Evolutionary conservation across 495 filamentous ascomycete species (phyloP).

Genomic region (Podospora didyma): DNA sequence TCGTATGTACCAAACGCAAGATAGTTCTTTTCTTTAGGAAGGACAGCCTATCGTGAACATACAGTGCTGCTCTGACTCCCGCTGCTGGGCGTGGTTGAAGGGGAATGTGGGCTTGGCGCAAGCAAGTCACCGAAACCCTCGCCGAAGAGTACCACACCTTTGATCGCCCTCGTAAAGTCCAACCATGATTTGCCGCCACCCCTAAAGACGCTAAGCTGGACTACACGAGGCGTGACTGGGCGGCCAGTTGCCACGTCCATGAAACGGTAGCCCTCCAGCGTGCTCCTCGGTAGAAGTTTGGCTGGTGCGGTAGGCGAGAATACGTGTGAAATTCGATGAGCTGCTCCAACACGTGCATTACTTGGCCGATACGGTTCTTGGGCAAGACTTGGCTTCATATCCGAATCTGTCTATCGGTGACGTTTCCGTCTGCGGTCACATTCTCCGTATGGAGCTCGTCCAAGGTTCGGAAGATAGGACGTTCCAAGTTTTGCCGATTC

Average conservation of each 20-base stretch:
- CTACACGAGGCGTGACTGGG: background rate
- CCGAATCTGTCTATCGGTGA: slow-evolving; percentile 2
- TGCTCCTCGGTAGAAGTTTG: background rate
- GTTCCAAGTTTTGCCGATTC: slow-evolving; percentile 4
- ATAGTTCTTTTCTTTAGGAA: slow-evolving; percentile 4
- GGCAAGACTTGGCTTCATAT: background rate
- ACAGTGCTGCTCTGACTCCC: too few species aligned
- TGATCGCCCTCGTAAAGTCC: slow-evolving; percentile 8
- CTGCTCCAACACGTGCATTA: slow-evolving; percentile 3
- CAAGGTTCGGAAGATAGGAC: background rate
- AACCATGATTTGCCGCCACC: slow-evolving; percentile 13
- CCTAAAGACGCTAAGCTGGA: background rate
- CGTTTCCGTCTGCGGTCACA: background rate
- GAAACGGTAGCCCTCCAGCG: slow-evolving; percentile 9
- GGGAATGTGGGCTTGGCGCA: background rate
- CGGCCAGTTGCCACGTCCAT: slow-evolving; percentile 7
- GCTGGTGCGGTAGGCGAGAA: background rate
- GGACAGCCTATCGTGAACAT: background rate
- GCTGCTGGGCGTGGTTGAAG: too few species aligned
- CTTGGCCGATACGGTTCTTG: slow-evolving; percentile 5
- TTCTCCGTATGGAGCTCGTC: slow-evolving; percentile 9
- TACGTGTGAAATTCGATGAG: slow-evolving; percentile 9
- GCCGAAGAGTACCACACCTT: slow-evolving; percentile 8
- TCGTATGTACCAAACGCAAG: slow-evolving; percentile 7
- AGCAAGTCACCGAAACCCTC: slow-evolving; percentile 11